Base-by-base conservation (phyloP, 441 rosid species). In the Jatropha podagrica region DNA sequence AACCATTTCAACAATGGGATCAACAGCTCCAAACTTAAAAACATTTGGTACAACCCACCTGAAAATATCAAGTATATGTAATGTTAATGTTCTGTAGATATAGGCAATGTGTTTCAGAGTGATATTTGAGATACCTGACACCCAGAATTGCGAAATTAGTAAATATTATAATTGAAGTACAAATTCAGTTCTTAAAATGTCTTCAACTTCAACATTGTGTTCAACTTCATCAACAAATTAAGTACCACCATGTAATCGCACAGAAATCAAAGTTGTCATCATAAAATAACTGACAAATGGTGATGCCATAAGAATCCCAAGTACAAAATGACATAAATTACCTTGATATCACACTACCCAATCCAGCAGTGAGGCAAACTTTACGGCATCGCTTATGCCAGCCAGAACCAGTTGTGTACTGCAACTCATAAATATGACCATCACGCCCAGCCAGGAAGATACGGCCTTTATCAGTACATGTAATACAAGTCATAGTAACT, bases 1-100 rank as follows among this genome's bases (percentile, higher is more conserved):
- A 81, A 91, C 96, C 97, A 94, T 87, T 83, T 94, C 99, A 76
- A 92, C 81, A 78, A 94, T 88, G 80, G 98, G 89, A 78, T 94
- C 97, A 77, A 89, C 90, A 75, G 97, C 95, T 75, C 97, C 96
- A 89, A 96, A 96, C 88, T 90, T 96, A 74, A 96, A 94, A 32
- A 94, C 85, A 82, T 91, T 91, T 59, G 99, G 99, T 26, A 94
- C 86, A 63, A 96, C 90, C 99, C 97, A 96, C 92, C 99, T 96
- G 86, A 40, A 84, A 83, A 81, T 55, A 72, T 51, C 42, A 80
- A 38, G 18, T 59, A 72, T 69, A 26, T 51, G 71, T 42, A 67
- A 49, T 32, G 20, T 74, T 76, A 61, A 46, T 18, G 17, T 10
- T 20, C 5, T 7, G 61, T 13, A 68, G 52, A 26, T 58, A 54